Evolutionary conservation across 2,329 filamentous ascomycete species (phyloP).

Genomic region (Fusarium sp.): DNA sequence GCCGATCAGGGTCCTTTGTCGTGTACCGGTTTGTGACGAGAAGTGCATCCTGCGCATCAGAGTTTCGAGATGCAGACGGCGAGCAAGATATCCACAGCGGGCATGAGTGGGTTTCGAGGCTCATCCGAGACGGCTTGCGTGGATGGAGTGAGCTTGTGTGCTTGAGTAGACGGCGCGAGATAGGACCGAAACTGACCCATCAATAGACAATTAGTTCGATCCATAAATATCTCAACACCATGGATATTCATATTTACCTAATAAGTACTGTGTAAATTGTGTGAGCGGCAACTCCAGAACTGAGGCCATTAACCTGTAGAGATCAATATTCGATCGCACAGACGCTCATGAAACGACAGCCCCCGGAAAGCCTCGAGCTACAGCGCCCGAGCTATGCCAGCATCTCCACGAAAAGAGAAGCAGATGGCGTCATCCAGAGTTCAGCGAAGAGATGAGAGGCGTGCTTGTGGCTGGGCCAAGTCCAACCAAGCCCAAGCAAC

Average conservation of each 20-base stretch:
- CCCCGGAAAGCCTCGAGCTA: conserved; percentile 36
- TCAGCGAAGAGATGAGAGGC: conserved; percentile 15
- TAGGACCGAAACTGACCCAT: conserved; percentile 27
- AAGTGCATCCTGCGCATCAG: not conserved
- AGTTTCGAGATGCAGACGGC: conserved; percentile 2
- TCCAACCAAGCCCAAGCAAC: conserved; percentile 1
- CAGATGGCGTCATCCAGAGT: conserved; percentile 23
- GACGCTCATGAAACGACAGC: conserved; percentile 9
- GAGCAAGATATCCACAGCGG: conserved; percentile 5
- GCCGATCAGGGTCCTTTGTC: conserved; percentile 37
- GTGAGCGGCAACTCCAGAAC: not conserved
- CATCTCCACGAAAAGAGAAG: conserved; percentile 2
- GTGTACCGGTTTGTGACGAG: not conserved
- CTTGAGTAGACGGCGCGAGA: conserved; percentile 20
- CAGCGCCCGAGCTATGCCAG: conserved; percentile 7
- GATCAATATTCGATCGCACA: not conserved
- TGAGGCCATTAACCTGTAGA: not conserved
- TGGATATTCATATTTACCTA: not conserved
- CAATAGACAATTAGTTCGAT: not conserved
- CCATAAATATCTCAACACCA: conserved; percentile 7
- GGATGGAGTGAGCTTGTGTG: not conserved
- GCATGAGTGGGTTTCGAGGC: conserved; percentile 6
- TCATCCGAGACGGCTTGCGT: conserved; percentile 6
- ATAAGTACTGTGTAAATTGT: not conserved
- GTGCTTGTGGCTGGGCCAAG: conserved; percentile 19